A percentile compares a stretch with the other conserved stretches of the same genome.
phyloP scores from a whole-genome alignment of 2,329 filamentous ascomycete genomes.

The Botrytis byssoidea region DNA sequence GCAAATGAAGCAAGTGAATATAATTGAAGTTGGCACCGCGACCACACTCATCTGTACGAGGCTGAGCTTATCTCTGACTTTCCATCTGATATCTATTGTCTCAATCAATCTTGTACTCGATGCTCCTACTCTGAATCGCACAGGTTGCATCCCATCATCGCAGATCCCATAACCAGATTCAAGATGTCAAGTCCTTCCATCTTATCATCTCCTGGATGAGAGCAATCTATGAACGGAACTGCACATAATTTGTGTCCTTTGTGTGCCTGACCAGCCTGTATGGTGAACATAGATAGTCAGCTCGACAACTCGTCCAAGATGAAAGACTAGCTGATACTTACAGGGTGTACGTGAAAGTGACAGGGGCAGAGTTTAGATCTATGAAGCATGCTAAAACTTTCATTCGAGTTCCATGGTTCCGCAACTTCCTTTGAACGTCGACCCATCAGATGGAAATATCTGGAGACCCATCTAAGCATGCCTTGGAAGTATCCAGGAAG shows the following conservation, averaged over 20 bases:
- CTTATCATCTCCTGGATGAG: slow-evolving; percentile 6
- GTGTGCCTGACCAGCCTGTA: slow-evolving; percentile 17
- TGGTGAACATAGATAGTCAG: not conserved
- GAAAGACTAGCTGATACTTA: not conserved
- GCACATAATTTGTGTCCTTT: slow-evolving; percentile 20
- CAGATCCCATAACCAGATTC: not conserved
- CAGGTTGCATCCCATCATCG: not conserved
- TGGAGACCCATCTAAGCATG: slow-evolving; percentile 29
- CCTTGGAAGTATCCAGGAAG: slow-evolving; percentile 21
- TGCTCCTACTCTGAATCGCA: not conserved
- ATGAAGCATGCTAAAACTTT: slow-evolving; percentile 24
- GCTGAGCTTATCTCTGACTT: not conserved
- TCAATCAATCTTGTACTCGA: too few relatives aligned
- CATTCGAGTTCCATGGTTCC: slow-evolving; percentile 2
- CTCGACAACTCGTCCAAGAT: too few relatives aligned
- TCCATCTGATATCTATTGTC: not conserved
- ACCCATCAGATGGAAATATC: slow-evolving; percentile 25
- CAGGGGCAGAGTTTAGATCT: slow-evolving; percentile 23
- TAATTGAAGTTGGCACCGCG: not conserved
- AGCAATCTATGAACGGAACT: slow-evolving; percentile 9
- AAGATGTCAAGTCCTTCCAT: not conserved
- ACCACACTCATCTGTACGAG: too few relatives aligned
- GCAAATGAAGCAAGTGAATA: not conserved
- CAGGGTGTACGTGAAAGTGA: slow-evolving; percentile 24
- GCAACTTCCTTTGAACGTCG: slow-evolving; percentile 20